phyloP scores from a whole-genome alignment of 805 yeast genomes.

The Pichia cephalocereana region DNA sequence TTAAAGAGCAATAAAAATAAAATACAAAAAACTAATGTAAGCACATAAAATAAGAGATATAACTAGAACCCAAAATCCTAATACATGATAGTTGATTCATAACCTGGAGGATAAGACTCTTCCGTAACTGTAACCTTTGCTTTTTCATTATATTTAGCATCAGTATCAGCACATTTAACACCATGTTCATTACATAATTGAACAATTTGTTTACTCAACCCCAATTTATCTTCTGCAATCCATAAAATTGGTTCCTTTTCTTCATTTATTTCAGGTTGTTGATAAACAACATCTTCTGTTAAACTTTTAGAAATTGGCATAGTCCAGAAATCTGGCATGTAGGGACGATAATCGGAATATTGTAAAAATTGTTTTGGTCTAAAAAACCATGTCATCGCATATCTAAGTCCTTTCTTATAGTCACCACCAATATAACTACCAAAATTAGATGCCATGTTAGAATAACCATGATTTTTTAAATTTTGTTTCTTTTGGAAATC shows the following conservation, averaged over 20 bases:
- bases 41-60: too few relatives aligned
- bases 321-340: constrained; percentile 30
- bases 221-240: constrained; percentile 62
- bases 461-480: background rate
- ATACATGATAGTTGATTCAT: constrained; percentile 34
- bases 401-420: background rate
- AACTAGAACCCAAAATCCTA: background rate
- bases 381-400: constrained; percentile 19
- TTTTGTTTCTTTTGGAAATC: background rate
- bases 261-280: constrained; percentile 49
- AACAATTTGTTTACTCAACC: constrained; percentile 53
- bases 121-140: constrained; percentile 45
- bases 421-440: background rate
- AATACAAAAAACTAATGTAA: too few relatives aligned
- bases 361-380: constrained; percentile 22
- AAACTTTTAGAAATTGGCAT: constrained; percentile 12
- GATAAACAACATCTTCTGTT: constrained; percentile 24
- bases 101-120: constrained; percentile 53
- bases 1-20: too few relatives aligned
- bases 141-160: constrained; percentile 51
- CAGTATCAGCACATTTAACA: constrained; percentile 47
- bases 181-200: constrained; percentile 40
- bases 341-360: constrained; percentile 18
- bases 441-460: background rate
- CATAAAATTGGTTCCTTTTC: constrained; percentile 51